Conservation (phyloP, 2,329 filamentous ascomycete species). For the Chrysosporium keratinophilum region DNA sequence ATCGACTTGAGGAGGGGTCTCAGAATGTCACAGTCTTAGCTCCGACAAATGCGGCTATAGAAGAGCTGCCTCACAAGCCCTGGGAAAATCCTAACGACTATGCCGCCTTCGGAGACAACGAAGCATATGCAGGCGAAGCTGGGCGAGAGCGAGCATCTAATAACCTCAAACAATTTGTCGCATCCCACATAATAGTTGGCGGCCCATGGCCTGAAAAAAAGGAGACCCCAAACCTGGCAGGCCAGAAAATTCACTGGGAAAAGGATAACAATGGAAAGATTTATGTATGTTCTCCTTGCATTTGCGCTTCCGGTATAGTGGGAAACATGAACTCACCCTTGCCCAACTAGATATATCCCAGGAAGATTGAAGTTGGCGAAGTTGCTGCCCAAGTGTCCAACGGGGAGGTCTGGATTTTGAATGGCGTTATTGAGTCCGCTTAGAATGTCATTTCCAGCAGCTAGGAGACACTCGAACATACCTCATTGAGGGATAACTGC, state of each 20-base stretch:
- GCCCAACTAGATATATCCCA: constrained; percentile 52
- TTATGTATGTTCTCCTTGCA: constrained; percentile 43
- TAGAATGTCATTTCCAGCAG: background rate
- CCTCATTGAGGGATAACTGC: too few relatives aligned
- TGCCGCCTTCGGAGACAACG: constrained; percentile 47
- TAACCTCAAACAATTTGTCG: constrained; percentile 72
- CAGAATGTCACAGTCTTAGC: constrained; percentile 77
- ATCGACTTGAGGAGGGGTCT: constrained; percentile 55
- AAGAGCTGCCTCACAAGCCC: constrained; percentile 68
- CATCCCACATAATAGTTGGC: constrained; percentile 66
- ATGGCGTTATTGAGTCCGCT: constrained; percentile 48
- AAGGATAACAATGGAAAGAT: constrained; percentile 53
- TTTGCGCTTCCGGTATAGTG: background rate
- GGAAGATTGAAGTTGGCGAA: constrained; percentile 63
- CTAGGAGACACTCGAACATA: too few relatives aligned
- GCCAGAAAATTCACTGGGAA: constrained; percentile 74
- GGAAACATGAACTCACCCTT: constrained; percentile 11
- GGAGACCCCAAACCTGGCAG: constrained; percentile 58
- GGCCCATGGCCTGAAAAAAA: constrained; percentile 64
- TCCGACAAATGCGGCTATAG: constrained; percentile 73
- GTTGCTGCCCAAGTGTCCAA: constrained; percentile 70
- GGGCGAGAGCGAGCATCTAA: constrained; percentile 65
- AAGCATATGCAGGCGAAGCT: constrained; percentile 64
- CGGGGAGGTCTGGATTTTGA: constrained; percentile 75
- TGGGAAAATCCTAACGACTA: constrained; percentile 62